Evolutionary conservation across 345 rosid species (phyloP), one percentile per base, ranked within the genome.

Genomic region (Carallia brachiata): DNA sequence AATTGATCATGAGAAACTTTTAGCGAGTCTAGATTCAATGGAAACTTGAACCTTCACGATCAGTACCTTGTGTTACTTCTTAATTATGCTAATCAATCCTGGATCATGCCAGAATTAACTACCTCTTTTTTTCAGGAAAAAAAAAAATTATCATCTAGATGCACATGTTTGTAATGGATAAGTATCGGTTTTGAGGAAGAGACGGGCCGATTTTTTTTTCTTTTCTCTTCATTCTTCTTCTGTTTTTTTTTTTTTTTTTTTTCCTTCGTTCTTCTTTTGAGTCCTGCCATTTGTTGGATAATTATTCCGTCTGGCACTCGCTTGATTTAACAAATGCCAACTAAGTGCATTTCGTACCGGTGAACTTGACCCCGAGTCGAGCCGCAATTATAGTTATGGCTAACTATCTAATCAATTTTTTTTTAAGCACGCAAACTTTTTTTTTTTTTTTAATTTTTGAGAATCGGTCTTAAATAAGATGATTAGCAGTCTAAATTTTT

Each of bases 21-120:
- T 17, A 27, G 40, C 61, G 34, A 28, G 84, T 78, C 87, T 16
- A 81, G 80, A 78, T 84, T 78, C 83, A 84, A 72, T 81, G 87
- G 75, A 61, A 27, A 74, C 28, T 63, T 70, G 58, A 61, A 27
- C 32, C 60, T 19, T 27, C 5, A 56, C 23, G 23, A 23, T 23
- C 23, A 59, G 54, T 52, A 63, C 52, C 44, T 69, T 36, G 13
- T 54, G 9, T 65, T 47, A 52, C 52, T 17, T 27, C 19, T 8
- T 50, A 57, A 6, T 7, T 58, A 32, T 36, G 9, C 34, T 62
- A 61, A 32, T 50, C 64, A 69, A 44, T 23, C 60, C 13, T 37
- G 44, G 10, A 19, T 50, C 60, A 32, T 40, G 7, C 55, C 34
- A 53, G 27, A 13, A 56, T 57, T 40, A 55, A 55, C 30, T 55